Base-by-base conservation (phyloP, 2,329 filamentous ascomycete genomes). In the Shiraia bambusicola region DNA sequence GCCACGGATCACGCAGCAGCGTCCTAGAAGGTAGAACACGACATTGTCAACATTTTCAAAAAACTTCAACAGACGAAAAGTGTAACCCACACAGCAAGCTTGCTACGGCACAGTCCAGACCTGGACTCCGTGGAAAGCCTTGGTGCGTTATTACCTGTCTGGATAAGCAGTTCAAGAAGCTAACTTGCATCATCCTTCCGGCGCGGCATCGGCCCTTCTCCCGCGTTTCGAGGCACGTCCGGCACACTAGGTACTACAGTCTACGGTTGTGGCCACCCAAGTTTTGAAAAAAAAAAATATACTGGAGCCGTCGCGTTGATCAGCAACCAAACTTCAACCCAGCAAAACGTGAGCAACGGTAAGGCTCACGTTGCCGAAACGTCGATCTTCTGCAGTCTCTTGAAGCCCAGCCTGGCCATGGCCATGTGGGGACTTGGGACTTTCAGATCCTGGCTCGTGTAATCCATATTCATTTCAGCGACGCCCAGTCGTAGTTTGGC, bases 191-290 rank as follows among this genome's bases (percentile, higher is more conserved):
- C 28, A 36, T 35, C 53, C 48, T 43, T 41, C 42, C 22, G 39
- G 14, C 51, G 56, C 51, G 54, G 54, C 40, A 40, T 35, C 52
- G 54, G 56, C 39, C 40, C 46, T 37, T 49, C 42, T 47, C 44
- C 52, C 52, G 46, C 34, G 27, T 32, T 25, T 34, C 31, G 33
- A 40, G 31, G 38, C 48, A 54, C 46, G 52, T 49, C 4, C 19
- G 19, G 19, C 19, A 22, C 19, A 22, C 19, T 22, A 22, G 4
- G 4, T 22, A 22, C 19, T 22, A 22, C 4, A n/a, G n/a, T n/a
- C n/a, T n/a, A n/a, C n/a, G n/a, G n/a, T n/a, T 47, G 50, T 28
- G 36, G 34, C 19, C 4, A 4, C 19, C 19, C 19, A 8, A 22
- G 19, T n/a, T n/a, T n/a, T n/a, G n/a, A 8, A 22, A 22, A 22